These are phyloP conservation scores for Aureobasidium lini DNA, from an alignment of 2,329 filamentous ascomycete species.

Conservation along the genomic window DNA sequence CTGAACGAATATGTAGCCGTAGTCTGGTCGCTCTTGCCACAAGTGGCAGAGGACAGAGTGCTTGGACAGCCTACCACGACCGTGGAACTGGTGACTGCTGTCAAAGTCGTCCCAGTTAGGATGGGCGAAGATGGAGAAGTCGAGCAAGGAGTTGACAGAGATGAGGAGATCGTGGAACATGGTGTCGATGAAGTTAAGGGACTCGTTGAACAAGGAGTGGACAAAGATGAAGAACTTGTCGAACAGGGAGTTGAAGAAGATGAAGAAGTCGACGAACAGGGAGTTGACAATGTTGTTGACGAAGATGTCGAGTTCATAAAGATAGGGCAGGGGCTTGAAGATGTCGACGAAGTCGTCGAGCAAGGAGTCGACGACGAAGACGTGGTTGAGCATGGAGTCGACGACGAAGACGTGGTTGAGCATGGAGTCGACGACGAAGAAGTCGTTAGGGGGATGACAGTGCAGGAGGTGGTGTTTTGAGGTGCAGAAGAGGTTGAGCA, in stretches of 20 bases:
- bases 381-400: neutral
- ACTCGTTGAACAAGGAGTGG: neutral
- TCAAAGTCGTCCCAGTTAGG: neutral
- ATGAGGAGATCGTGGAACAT: neutral
- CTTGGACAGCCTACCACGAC: neutral
- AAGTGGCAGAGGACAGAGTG: neutral
- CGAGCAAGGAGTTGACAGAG: neutral
- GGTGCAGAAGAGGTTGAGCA: constrained; percentile 4
- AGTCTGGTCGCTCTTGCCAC: neutral
- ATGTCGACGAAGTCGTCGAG: neutral
- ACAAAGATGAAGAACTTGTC: neutral
- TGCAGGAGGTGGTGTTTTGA: constrained; percentile 1
- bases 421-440: neutral
- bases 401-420: neutral
- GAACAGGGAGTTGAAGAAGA: neutral
- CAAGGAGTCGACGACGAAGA: neutral
- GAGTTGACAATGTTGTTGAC: neutral
- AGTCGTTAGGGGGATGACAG: neutral
- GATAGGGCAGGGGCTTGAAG: neutral
- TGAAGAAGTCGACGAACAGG: neutral
- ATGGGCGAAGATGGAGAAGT: neutral
- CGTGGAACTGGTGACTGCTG: neutral
- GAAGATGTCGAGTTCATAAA: neutral
- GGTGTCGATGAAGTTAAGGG: neutral
- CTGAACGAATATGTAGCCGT: neutral